These are phyloP conservation scores for Cryptococcus sp. DNA, from an alignment of 1,284 basidiomycete species.

Conservation along the genomic window DNA sequence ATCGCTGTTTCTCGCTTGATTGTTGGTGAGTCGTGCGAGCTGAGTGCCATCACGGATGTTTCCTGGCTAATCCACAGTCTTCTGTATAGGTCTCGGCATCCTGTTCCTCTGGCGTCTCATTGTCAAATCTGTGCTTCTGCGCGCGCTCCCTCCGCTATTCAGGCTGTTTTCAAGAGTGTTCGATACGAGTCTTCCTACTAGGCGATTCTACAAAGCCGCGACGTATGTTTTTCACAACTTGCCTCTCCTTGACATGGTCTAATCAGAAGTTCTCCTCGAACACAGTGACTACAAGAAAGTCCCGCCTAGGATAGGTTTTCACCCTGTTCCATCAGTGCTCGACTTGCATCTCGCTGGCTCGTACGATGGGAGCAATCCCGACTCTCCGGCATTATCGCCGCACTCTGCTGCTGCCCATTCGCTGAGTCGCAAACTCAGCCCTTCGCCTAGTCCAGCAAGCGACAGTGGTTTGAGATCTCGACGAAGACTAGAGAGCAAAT, in stretches of 20 bases:
- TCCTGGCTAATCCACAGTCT: background rate
- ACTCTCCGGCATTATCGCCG: too few relatives aligned
- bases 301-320: constrained; percentile 63
- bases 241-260: background rate
- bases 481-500: background rate
- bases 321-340: constrained; percentile 79
- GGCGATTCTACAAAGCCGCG: constrained; percentile 82
- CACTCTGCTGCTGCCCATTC: background rate
- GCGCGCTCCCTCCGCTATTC: constrained; percentile 77
- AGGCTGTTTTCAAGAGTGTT: constrained; percentile 62
- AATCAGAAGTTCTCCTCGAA: background rate
- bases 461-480: too few relatives aligned
- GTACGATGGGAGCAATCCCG: too few relatives aligned
- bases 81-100: constrained; percentile 48
- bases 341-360: constrained; percentile 60
- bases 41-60: background rate
- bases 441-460: background rate
- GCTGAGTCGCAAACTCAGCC: background rate
- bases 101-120: constrained; percentile 85
- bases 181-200: constrained; percentile 63
- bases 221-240: constrained; percentile 57
- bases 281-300: constrained; percentile 64
- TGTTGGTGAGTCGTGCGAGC: background rate
- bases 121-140: constrained; percentile 72
- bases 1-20: constrained; percentile 63